Evolutionary conservation across 2,329 filamentous ascomycete genomes (phyloP).

Genomic region (Neonectria ditissima): DNA sequence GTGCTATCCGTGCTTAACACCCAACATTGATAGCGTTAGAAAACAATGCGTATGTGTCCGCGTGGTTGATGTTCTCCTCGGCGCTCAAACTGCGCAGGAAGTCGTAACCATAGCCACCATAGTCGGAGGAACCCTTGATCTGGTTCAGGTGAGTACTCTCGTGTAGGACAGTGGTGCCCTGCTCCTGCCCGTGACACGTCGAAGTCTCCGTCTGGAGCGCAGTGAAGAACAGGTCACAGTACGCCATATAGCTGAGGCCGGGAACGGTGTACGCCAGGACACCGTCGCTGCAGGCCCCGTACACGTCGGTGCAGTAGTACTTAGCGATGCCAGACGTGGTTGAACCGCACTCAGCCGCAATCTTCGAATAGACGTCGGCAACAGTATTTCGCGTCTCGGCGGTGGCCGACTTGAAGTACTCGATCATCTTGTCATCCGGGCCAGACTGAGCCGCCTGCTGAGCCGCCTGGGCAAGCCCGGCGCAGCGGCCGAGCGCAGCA

Average conservation of each 20-base stretch:
- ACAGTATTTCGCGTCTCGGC: constrained; percentile 61
- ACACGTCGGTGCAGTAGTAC: constrained; percentile 71
- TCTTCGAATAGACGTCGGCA: constrained; percentile 61
- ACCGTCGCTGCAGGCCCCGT: constrained; percentile 60
- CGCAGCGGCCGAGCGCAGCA: constrained; percentile 66
- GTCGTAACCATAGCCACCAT: constrained; percentile 66
- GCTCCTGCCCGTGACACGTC: constrained; percentile 73
- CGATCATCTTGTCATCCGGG: constrained; percentile 60
- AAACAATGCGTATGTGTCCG: constrained; percentile 61
- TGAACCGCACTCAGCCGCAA: constrained; percentile 67
- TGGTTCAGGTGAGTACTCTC: constrained; percentile 73
- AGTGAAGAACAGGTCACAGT: constrained; percentile 71
- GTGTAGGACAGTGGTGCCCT: constrained; percentile 73
- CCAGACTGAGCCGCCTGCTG: constrained; percentile 63
- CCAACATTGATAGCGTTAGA: constrained; percentile 45
- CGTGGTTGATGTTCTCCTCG: constrained; percentile 68
- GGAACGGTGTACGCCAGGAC: constrained; percentile 74
- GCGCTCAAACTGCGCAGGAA: constrained; percentile 63
- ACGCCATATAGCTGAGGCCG: constrained; percentile 65
- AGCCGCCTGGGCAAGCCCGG: constrained; percentile 64
- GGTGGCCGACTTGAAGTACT: constrained; percentile 73
- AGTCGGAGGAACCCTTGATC: constrained; percentile 69
- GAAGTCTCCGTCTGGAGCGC: constrained; percentile 60
- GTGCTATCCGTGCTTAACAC: constrained; percentile 47
- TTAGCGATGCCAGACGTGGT: constrained; percentile 59